Evolutionary conservation across 192 early-diverging fungal species (phyloP).

Genomic region (Coemansia asiatica): DNA sequence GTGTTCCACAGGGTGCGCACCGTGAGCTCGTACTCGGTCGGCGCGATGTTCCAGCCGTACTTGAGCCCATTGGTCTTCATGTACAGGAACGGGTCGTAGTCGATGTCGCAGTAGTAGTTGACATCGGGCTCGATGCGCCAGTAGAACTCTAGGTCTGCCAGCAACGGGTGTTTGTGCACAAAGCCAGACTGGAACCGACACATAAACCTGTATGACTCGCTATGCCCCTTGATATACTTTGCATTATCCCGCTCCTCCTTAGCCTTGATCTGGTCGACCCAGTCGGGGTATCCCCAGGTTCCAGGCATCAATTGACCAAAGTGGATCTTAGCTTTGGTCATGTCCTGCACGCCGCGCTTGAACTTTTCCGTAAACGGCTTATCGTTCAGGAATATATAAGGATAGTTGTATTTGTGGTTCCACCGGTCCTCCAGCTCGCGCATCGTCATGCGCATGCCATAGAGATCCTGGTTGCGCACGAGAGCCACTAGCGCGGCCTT

Average conservation of each 20-base stretch:
- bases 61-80: constrained; percentile 56
- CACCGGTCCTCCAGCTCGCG: constrained; percentile 69
- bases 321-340: constrained; percentile 34
- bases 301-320: constrained; percentile 43
- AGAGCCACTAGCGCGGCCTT: constrained; percentile 65
- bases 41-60: constrained; percentile 58
- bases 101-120: constrained; percentile 58
- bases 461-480: constrained; percentile 67
- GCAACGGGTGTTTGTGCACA: constrained; percentile 55
- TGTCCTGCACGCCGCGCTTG: constrained; percentile 48
- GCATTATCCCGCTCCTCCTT: constrained; percentile 27
- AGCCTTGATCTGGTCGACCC: constrained; percentile 51
- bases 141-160: constrained; percentile 57
- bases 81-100: constrained; percentile 58
- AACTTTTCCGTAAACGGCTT: constrained; percentile 70
- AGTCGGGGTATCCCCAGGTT: constrained; percentile 47
- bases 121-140: constrained; percentile 63
- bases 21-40: constrained; percentile 57
- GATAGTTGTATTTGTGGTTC: constrained; percentile 73
- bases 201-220: constrained; percentile 46
- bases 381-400: constrained; percentile 81
- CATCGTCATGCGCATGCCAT: constrained; percentile 57
- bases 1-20: constrained; percentile 56
- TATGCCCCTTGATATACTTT: constrained; percentile 41
- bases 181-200: constrained; percentile 56